Percentiles rank a stretch among this genome's conserved stretches.
Evolutionary conservation across 345 rosid genomes (phyloP).

Genomic region (Anacardium occidentale): DNA sequence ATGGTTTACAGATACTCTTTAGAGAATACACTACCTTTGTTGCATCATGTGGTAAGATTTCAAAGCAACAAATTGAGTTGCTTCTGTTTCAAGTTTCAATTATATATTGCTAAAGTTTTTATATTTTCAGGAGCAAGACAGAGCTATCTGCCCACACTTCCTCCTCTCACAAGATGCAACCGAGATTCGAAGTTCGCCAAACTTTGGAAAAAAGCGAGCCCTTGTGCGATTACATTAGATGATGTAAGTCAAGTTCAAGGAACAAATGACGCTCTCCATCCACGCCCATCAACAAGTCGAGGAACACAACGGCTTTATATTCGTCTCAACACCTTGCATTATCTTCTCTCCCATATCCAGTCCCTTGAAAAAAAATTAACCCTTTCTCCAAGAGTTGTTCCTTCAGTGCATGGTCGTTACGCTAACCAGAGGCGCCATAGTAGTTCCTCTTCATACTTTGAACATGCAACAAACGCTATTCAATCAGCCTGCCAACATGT

Average conservation of each 20-base stretch:
- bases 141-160: slow-evolving; percentile 75
- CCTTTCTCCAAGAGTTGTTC: slow-evolving; percentile 54
- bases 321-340: slow-evolving; percentile 82
- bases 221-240: slow-evolving; percentile 44
- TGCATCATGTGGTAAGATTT: slow-evolving; percentile 68
- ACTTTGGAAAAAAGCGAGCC: slow-evolving; percentile 73
- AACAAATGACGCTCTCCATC: slow-evolving; percentile 48
- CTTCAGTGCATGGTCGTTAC: slow-evolving; percentile 39
- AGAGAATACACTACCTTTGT: slow-evolving; percentile 71
- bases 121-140: slow-evolving; percentile 67
- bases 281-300: slow-evolving; percentile 85
- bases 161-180: slow-evolving; percentile 88
- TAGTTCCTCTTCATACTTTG: slow-evolving; percentile 54
- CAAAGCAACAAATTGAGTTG: background rate
- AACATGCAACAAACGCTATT: slow-evolving; percentile 48
- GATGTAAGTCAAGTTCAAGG: slow-evolving; percentile 27
- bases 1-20: slow-evolving; percentile 63
- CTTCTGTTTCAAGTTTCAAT: background rate
- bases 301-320: slow-evolving; percentile 90
- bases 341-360: slow-evolving; percentile 66
- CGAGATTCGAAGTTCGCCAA: slow-evolving; percentile 59
- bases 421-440: slow-evolving; percentile 32
- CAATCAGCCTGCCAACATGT: slow-evolving; percentile 77
- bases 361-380: slow-evolving; percentile 79
- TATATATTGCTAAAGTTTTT: background rate